Base-by-base conservation (phyloP, 1,139 yeast genomes). In the Taphrina confusa region DNA sequence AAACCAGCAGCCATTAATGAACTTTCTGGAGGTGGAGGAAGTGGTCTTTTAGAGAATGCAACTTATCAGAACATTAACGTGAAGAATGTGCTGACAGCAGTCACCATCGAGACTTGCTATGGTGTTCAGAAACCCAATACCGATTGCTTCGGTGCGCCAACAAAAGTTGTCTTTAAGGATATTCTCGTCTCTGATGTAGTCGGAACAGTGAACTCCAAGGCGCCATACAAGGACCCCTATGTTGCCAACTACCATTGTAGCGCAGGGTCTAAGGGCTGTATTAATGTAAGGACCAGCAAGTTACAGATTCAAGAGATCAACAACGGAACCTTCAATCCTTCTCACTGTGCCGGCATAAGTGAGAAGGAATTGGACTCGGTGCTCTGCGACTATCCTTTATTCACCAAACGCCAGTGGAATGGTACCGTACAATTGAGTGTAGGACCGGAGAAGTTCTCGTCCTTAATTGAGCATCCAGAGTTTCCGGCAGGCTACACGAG, bases 91-190 rank as follows among this genome's bases (percentile, higher is more conserved):
- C 25, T 18, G 42, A 37, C 42, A n/a, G 42, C 42, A 4, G n/a
- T 37, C 8, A 37, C 42, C 4, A 37, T 46, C 16, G 14, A 27
- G 27, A 27, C 36, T 3, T 46, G 51, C 39, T 46, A 46, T 16
- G 25, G 37, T n/a, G 39, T 46, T 28, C 16, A 18, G 18, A 30
- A 31, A 20, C 14, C 36, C 3, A 46, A 46, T 12, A 4, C 4
- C 25, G 27, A 46, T 27, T 46, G 51, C 31, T 46, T 30, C 9
- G 51, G 51, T 8, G 28, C 36, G 4, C 51, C 51, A 16, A 18
- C 51, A n/a, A 20, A 30, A 14, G 51, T 31, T 28, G 36, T 33
- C n/a, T 25, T 46, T 4, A 5, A 14, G 14, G 39, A 46, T 16
- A 20, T 46, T n/a, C 22, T 12, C 11, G 20, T 46, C 25, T 11